These are phyloP conservation scores for Diaporthe sp. DNA, from an alignment of 2,329 filamentous ascomycete genomes.

Conservation along the genomic window DNA sequence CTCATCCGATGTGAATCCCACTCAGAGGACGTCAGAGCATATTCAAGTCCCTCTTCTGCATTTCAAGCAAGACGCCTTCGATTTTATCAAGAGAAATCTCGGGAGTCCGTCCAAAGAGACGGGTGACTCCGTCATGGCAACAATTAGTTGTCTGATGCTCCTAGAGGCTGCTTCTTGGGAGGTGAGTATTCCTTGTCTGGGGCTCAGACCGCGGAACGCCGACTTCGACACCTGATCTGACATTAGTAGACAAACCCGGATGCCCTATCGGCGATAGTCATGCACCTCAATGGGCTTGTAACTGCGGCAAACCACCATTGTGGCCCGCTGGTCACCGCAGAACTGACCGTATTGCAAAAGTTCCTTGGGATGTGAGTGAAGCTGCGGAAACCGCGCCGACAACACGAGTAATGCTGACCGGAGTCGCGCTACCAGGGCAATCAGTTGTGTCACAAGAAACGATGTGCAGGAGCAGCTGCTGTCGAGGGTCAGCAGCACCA, in stretches of 20 bases:
- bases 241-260: background rate
- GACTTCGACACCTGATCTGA: background rate
- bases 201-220: background rate
- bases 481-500: background rate
- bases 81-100: constrained; percentile 56
- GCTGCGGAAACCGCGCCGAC: background rate
- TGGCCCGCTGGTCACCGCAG: background rate
- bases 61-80: constrained; percentile 55
- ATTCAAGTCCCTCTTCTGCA: constrained; percentile 1
- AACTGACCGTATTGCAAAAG: constrained; percentile 7
- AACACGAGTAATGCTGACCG: background rate
- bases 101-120: constrained; percentile 49
- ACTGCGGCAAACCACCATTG: constrained; percentile 1
- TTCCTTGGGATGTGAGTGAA: constrained; percentile 14
- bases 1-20: background rate
- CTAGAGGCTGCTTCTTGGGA: constrained; percentile 50
- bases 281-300: constrained; percentile 24
- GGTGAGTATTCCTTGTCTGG: background rate
- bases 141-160: constrained; percentile 55
- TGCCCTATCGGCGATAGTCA: constrained; percentile 11
- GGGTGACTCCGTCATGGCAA: constrained; percentile 54
- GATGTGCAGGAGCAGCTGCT: background rate
- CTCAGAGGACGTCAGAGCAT: background rate
- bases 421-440: background rate
- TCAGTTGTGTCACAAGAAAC: background rate